Evolutionary conservation across 768 basidiomycete species (phyloP).

Genomic region (Kwoniella sp.): DNA sequence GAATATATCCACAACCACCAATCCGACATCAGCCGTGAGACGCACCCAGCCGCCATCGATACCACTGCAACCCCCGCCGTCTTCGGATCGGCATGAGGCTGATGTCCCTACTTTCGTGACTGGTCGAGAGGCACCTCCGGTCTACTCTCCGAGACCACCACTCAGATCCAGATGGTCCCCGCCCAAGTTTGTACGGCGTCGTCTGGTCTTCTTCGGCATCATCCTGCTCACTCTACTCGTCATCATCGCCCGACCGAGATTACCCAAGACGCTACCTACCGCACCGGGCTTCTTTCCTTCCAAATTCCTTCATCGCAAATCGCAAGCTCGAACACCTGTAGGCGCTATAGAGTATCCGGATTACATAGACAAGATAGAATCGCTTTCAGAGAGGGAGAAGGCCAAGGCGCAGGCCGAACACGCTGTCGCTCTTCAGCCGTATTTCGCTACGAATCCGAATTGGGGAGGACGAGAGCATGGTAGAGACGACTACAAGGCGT

Average conservation of each 20-base stretch:
- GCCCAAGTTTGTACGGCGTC: background rate
- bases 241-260: background rate
- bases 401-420: constrained; percentile 8
- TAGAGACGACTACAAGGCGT: constrained; percentile 26
- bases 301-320: background rate
- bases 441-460: constrained; percentile 15
- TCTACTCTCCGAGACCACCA: background rate
- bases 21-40: background rate
- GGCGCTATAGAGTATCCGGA: background rate
- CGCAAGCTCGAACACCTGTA: background rate
- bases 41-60: background rate
- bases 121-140: background rate
- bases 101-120: background rate
- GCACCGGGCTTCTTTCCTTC: background rate
- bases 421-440: constrained; percentile 5
- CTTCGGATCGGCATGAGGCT: background rate
- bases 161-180: background rate
- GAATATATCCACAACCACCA: background rate
- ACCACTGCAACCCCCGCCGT: background rate
- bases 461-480: constrained; percentile 20
- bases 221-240: background rate
- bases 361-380: constrained; percentile 9
- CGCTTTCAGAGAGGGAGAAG: constrained; percentile 7
- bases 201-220: background rate
- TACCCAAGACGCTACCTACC: background rate